Percentiles rank a stretch among this genome's conserved stretches.
Evolutionary conservation across 768 basidiomycete species (phyloP).

Genomic region (Pisolithus orientalis): DNA sequence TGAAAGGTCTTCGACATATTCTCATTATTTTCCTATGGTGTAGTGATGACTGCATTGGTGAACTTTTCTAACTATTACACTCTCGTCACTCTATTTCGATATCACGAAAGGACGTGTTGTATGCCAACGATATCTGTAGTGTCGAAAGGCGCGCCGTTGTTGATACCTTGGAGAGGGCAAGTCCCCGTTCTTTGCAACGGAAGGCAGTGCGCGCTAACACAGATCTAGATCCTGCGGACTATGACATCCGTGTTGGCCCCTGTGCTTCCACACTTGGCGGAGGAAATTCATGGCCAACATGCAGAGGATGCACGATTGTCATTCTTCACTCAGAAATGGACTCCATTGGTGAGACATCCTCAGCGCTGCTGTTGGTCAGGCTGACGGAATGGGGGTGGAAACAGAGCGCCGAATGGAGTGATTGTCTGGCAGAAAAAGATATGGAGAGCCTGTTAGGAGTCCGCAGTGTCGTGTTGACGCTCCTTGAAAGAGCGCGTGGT

Average conservation of each 20-base stretch:
- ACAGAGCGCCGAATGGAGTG: constrained; percentile 59
- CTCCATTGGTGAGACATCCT: constrained; percentile 46
- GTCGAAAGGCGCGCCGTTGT: constrained; percentile 57
- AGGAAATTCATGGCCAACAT: constrained; percentile 61
- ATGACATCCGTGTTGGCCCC: constrained; percentile 75
- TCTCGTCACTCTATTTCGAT: constrained; percentile 91
- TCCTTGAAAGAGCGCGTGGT: constrained; percentile 71
- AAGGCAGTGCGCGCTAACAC: not conserved
- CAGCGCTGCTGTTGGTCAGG: not conserved
- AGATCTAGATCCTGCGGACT: constrained; percentile 51
- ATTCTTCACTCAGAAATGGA: constrained; percentile 71
- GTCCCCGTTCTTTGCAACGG: constrained; percentile 6
- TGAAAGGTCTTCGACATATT: too few species aligned
- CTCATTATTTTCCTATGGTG: constrained; percentile 3
- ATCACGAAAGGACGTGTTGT: constrained; percentile 86
- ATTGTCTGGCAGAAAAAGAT: constrained; percentile 47
- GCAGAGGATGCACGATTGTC: constrained; percentile 33
- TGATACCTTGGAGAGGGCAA: constrained; percentile 66
- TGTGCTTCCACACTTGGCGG: constrained; percentile 83
- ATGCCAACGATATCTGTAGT: constrained; percentile 54
- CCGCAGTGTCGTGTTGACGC: constrained; percentile 51
- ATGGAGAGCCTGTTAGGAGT: constrained; percentile 61
- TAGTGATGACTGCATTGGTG: constrained; percentile 67
- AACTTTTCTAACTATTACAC: constrained; percentile 77
- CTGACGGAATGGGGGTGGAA: not conserved